Base-by-base conservation (phyloP, 2,329 filamentous ascomycete species). In the Aspergillus sp. region DNA sequence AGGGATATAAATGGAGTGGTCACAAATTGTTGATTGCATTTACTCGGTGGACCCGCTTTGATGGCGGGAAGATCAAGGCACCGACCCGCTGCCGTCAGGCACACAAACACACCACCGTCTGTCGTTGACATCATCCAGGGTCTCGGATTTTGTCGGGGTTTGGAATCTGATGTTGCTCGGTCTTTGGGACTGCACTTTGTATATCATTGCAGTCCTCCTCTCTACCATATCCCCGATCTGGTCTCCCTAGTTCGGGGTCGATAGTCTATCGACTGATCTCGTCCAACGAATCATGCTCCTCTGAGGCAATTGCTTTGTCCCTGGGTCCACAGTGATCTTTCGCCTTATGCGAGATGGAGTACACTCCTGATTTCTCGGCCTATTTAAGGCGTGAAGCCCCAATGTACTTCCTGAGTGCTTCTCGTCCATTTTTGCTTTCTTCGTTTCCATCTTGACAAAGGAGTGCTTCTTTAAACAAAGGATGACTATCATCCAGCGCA, bases 31-130 rank as follows among this genome's bases (percentile, higher is more conserved):
- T 36, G 17, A 30, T 32, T 8, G 13, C n/a, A 13, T 44, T 17
- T 36, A 53, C 30, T 23, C 19, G 36, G n/a, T 19, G 53, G 53
- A 55, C 53, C 53, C 53, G 53, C 53, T 55, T 47, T 23, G 36
- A 53, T 53, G 27, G 38, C 52, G 52, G 52, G 51, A 36, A 54
- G 39, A 44, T 42, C 52, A 23, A 54, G 52, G 32, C 49, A 52
- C 49, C 27, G 49, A 54, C 39, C 52, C 52, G 39, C 53, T 21
- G 39, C 10, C 25, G n/a, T 23, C 47, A 50, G 47, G 47, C 47
- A 30, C 47, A 17, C 41, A 44, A 21, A 13, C 47, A 50, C 47
- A 27, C 47, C 25, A 17, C 47, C 10, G 13, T 30, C 47, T 5
- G 13, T 30, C n/a, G 39, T 11, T 47, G 53, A 55, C 53, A 47